Percentiles rank a stretch among this genome's conserved stretches.
Conservation (phyloP, 2,329 filamentous ascomycete genomes). For the Cytospora leucostoma region DNA sequence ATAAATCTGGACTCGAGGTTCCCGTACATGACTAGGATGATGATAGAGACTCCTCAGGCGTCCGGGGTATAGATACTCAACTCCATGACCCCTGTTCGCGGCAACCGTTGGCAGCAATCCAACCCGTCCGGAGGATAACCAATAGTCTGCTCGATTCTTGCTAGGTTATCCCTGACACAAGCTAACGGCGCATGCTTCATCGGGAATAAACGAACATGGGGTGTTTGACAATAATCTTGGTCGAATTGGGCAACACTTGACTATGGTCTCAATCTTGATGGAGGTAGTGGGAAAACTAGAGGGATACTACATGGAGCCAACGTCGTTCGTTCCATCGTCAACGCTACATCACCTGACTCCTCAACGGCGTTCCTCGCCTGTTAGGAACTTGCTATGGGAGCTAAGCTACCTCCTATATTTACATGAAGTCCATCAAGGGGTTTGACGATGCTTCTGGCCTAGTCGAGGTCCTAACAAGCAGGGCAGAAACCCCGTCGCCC, state of each 20-base stretch:
- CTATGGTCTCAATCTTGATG: not conserved
- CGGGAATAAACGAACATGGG: not conserved
- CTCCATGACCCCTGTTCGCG: not conserved
- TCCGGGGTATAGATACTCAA: not conserved
- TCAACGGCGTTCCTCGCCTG: not conserved
- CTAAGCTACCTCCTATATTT: not conserved
- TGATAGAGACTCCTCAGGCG: not conserved
- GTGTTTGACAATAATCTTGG: not conserved
- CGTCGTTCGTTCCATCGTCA: not conserved
- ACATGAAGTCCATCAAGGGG: not conserved
- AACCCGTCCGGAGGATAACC: not conserved
- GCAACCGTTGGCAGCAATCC: not conserved
- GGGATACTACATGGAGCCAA: not conserved
- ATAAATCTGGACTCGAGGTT: constrained; percentile 4
- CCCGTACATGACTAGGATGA: constrained; percentile 9
- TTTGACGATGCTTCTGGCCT: not conserved
- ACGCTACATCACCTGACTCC: not conserved
- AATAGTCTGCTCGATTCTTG: constrained; percentile 4
- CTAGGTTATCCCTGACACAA: not conserved
- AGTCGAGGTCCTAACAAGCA: too few relatives aligned
- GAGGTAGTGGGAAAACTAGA: not conserved
- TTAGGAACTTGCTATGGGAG: not conserved
- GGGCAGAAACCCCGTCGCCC: not conserved
- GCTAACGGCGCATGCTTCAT: not conserved
- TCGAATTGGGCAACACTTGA: not conserved